phyloP scores from a whole-genome alignment of 768 basidiomycete species.

The Kwoniella bestiolae region DNA sequence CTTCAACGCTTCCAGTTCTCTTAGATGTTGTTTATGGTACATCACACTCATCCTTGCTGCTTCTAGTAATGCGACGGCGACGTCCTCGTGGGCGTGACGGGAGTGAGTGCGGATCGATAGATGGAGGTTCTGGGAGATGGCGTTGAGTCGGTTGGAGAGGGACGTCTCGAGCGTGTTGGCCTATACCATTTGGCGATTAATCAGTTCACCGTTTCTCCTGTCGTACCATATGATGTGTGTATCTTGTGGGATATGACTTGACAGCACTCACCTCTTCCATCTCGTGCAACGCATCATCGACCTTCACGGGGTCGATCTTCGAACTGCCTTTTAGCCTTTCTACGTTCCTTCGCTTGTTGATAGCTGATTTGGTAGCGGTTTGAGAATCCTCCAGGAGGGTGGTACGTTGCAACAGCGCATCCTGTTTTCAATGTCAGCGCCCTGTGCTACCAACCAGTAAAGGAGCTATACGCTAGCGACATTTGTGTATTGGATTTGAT shows the following conservation, averaged over 20 bases:
- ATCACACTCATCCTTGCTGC: slow-evolving; percentile 89
- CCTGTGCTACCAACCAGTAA: too few species aligned
- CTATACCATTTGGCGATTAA: too few species aligned
- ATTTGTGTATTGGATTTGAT: too few species aligned
- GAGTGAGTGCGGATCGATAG: slow-evolving; percentile 82
- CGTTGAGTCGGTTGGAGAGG: slow-evolving; percentile 81
- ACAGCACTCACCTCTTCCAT: slow-evolving; percentile 51
- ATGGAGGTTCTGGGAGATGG: slow-evolving; percentile 92
- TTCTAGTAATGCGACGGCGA: slow-evolving; percentile 85
- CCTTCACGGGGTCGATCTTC: slow-evolving; percentile 70
- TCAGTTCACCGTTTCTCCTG: too few species aligned
- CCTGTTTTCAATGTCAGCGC: slow-evolving; percentile 32
- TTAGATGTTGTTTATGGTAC: slow-evolving; percentile 85
- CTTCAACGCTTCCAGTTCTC: slow-evolving; percentile 82
- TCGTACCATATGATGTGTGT: too few species aligned
- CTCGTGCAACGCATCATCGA: slow-evolving; percentile 56
- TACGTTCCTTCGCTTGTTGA: slow-evolving; percentile 88
- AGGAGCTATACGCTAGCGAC: too few species aligned
- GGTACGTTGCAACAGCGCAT: slow-evolving; percentile 82
- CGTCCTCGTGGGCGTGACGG: slow-evolving; percentile 84
- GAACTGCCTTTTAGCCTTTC: slow-evolving; percentile 60
- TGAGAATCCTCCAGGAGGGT: slow-evolving; percentile 93
- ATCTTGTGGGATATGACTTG: too few species aligned
- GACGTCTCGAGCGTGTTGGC: slow-evolving; percentile 87
- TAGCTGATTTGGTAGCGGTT: slow-evolving; percentile 86